Evolutionary conservation across 1,139 yeast genomes (phyloP).

Genomic region (Kodamaea plutei): DNA sequence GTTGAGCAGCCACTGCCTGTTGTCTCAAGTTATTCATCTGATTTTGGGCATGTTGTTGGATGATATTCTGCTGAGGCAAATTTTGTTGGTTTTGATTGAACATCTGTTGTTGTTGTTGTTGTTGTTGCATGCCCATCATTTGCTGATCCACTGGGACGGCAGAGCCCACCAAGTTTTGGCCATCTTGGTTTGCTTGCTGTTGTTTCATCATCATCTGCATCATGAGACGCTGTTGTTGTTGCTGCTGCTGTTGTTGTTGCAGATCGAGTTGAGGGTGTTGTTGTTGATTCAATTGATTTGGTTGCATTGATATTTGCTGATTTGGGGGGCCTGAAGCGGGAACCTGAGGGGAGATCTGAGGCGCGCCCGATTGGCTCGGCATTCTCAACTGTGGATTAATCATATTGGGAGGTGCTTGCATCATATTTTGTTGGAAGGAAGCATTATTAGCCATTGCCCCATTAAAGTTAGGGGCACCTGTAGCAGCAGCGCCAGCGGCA

Average conservation of each 20-base stretch:
- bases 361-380: conserved; percentile 4
- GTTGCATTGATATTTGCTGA: conserved; percentile 11
- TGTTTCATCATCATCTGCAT: conserved; percentile 25
- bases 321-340: conserved; percentile 9
- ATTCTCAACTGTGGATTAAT: conserved; percentile 6
- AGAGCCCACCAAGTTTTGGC: no score
- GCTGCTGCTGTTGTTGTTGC: conserved; percentile 12
- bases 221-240: conserved; percentile 20
- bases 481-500: background rate
- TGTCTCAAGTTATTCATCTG: conserved; percentile 52
- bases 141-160: conserved; percentile 8
- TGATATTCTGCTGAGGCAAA: conserved; percentile 23
- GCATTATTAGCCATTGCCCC: background rate
- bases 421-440: conserved; percentile 4
- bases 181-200: no score
- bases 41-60: conserved; percentile 48
- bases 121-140: conserved; percentile 4
- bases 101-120: conserved; percentile 20
- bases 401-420: conserved; percentile 5
- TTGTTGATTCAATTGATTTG: conserved; percentile 7
- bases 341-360: conserved; percentile 2
- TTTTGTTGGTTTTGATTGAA: conserved; percentile 6
- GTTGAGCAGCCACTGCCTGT: conserved; percentile 37
- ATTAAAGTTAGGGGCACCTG: background rate
- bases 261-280: conserved; percentile 8